phyloP scores from a whole-genome alignment of 306 rosid genomes.

The Hippophae gyantsensis region DNA sequence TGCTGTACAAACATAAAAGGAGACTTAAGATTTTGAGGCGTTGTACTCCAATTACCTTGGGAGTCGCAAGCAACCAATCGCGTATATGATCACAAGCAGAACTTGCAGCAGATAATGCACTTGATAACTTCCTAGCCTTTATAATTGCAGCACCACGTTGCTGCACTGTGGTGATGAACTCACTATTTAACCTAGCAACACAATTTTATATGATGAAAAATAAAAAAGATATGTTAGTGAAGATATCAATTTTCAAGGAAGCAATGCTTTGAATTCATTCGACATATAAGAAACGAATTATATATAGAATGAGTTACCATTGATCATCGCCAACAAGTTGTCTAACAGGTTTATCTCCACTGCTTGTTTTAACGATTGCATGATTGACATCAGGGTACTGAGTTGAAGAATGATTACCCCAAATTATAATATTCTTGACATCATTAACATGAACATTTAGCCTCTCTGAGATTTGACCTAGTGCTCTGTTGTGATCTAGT shows the following conservation, averaged over 20 bases:
- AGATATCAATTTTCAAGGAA: too few species aligned
- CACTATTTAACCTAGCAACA: slow-evolving; percentile 49
- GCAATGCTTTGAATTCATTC: not conserved
- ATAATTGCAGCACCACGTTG: slow-evolving; percentile 60
- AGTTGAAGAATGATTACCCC: slow-evolving; percentile 95
- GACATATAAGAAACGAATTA: not conserved
- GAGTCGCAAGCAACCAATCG: slow-evolving; percentile 64
- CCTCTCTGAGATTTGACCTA: slow-evolving; percentile 78
- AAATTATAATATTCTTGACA: slow-evolving; percentile 73
- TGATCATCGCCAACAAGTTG: slow-evolving; percentile 47
- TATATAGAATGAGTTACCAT: slow-evolving; percentile 34
- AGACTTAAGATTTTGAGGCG: not conserved
- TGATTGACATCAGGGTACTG: slow-evolving; percentile 91
- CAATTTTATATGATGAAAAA: not conserved
- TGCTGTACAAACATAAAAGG: not conserved
- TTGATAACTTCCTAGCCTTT: slow-evolving; percentile 49
- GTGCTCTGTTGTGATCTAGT: slow-evolving; percentile 89
- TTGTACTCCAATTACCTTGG: slow-evolving; percentile 32
- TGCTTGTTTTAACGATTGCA: slow-evolving; percentile 36
- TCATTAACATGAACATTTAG: slow-evolving; percentile 55
- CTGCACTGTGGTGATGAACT: slow-evolving; percentile 60
- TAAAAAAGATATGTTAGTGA: too few species aligned
- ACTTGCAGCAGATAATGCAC: slow-evolving; percentile 69
- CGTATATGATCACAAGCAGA: slow-evolving; percentile 69
- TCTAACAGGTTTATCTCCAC: slow-evolving; percentile 38